Evolutionary conservation across 1,284 basidiomycete genomes (phyloP).

Genomic region (Tylopilus sp.): DNA sequence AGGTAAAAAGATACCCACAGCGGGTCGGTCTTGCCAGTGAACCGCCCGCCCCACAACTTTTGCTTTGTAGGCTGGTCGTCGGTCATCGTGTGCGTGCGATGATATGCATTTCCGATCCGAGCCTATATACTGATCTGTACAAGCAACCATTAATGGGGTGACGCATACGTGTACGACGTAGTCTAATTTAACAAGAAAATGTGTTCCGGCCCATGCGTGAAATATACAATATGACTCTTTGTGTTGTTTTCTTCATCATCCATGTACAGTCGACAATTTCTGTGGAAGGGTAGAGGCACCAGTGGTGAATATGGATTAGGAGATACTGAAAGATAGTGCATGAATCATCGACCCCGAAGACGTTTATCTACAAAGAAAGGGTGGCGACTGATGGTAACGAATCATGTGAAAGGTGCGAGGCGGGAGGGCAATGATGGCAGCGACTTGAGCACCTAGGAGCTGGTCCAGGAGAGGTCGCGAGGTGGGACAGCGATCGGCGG

Average conservation of each 20-base stretch:
- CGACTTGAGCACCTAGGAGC: not conserved
- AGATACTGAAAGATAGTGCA: slow-evolving; percentile 10
- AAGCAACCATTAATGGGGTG: no score
- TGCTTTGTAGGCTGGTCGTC: slow-evolving; percentile 63
- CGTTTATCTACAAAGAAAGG: slow-evolving; percentile 16
- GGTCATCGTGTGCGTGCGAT: slow-evolving; percentile 29
- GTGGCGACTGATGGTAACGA: no score
- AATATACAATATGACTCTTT: slow-evolving; percentile 12
- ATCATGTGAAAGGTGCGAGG: not conserved
- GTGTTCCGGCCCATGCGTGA: slow-evolving; percentile 6
- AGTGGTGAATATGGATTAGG: slow-evolving; percentile 6
- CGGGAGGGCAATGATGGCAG: not conserved
- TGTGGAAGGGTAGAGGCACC: slow-evolving; percentile 3
- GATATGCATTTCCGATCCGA: no score
- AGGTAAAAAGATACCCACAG: slow-evolving; percentile 50
- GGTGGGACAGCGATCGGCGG: not conserved
- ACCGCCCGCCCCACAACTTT: slow-evolving; percentile 86
- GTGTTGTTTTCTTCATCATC: slow-evolving; percentile 3
- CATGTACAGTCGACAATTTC: slow-evolving; percentile 12
- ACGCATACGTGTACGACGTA: not conserved
- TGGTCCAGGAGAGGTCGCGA: not conserved
- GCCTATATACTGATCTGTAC: no score
- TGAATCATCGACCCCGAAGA: not conserved
- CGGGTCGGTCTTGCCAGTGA: slow-evolving; percentile 85
- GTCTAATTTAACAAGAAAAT: slow-evolving; percentile 6